These are phyloP conservation scores for Phoma sp. DNA, from an alignment of 2,329 filamentous ascomycete species.

Conservation along the genomic window DNA sequence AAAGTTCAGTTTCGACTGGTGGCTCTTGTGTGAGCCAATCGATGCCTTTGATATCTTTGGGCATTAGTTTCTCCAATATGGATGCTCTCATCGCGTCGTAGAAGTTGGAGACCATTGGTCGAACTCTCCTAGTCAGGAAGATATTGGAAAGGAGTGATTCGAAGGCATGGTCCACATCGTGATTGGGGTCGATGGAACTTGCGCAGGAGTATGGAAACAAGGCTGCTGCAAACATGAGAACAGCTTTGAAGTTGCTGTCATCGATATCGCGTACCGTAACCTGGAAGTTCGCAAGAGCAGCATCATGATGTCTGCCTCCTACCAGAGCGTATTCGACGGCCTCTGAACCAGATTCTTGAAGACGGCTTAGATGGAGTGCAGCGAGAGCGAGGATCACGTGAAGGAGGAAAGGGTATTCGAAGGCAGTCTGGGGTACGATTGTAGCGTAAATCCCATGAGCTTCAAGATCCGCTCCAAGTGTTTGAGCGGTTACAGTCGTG, in stretches of 20 bases:
- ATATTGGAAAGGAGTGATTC: slow-evolving; percentile 33
- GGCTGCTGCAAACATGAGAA: slow-evolving; percentile 33
- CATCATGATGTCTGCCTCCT: slow-evolving; percentile 32
- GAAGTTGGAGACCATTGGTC: slow-evolving; percentile 33
- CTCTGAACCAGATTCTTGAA: slow-evolving; percentile 27
- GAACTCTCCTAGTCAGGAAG: slow-evolving; percentile 29
- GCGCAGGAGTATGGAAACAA: slow-evolving; percentile 37
- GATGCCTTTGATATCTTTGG: slow-evolving; percentile 27
- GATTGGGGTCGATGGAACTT: slow-evolving; percentile 16
- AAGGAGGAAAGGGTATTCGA: slow-evolving; percentile 54
- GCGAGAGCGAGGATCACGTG: slow-evolving; percentile 54
- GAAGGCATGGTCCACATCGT: slow-evolving; percentile 28
- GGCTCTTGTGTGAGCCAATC: slow-evolving; percentile 25
- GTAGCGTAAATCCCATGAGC: slow-evolving; percentile 29
- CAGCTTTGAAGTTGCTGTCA: slow-evolving; percentile 49
- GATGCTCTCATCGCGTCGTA: slow-evolving; percentile 19
- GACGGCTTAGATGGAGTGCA: slow-evolving; percentile 53
- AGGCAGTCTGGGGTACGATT: slow-evolving; percentile 44
- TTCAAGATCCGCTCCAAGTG: slow-evolving; percentile 26
- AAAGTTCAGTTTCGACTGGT: slow-evolving; percentile 30
- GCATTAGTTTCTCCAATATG: slow-evolving; percentile 27
- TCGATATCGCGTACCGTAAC: slow-evolving; percentile 42
- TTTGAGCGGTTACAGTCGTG: slow-evolving; percentile 36
- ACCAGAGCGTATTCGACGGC: slow-evolving; percentile 24
- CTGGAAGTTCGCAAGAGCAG: slow-evolving; percentile 30